phyloP scores from a whole-genome alignment of 2,329 filamentous ascomycete species.

The Fulvia fulva region DNA sequence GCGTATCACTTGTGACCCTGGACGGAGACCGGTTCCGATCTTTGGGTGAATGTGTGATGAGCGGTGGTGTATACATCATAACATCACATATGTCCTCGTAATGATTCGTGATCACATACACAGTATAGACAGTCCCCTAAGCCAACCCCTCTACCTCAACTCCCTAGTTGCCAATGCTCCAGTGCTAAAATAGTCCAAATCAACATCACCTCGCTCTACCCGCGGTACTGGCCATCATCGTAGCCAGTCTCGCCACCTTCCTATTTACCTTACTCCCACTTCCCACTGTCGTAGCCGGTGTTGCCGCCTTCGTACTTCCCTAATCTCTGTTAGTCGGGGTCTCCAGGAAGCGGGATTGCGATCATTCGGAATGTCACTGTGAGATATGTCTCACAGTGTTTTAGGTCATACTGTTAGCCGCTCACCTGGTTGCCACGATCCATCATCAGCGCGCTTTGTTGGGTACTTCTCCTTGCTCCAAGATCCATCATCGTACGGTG shows the following conservation, averaged over 20 bases:
- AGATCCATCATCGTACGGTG: slow-evolving; percentile 2
- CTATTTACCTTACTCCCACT: background rate
- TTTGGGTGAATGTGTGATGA: too few relatives aligned
- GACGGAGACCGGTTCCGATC: too few relatives aligned
- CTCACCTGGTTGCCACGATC: background rate
- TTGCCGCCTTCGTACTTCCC: background rate
- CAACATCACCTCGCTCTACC: background rate
- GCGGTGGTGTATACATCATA: too few relatives aligned
- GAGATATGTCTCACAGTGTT: too few relatives aligned
- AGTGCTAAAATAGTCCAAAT: too few relatives aligned
- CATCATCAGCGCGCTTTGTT: background rate
- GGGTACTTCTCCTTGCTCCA: background rate
- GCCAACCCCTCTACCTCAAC: too few relatives aligned
- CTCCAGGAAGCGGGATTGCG: too few relatives aligned
- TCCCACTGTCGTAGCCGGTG: background rate
- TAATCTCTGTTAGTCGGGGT: too few relatives aligned
- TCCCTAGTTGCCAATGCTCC: too few relatives aligned
- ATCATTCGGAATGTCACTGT: too few relatives aligned
- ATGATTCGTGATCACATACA: slow-evolving; percentile 20
- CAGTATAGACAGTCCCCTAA: too few relatives aligned
- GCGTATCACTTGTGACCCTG: too few relatives aligned
- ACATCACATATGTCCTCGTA: slow-evolving; percentile 18
- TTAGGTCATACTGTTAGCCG: background rate
- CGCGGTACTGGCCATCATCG: slow-evolving; percentile 4
- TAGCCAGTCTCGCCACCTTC: slow-evolving; percentile 3